Evolutionary conservation across 2,329 filamentous ascomycete genomes (phyloP).

Genomic region (Metarhizium guizhouense): DNA sequence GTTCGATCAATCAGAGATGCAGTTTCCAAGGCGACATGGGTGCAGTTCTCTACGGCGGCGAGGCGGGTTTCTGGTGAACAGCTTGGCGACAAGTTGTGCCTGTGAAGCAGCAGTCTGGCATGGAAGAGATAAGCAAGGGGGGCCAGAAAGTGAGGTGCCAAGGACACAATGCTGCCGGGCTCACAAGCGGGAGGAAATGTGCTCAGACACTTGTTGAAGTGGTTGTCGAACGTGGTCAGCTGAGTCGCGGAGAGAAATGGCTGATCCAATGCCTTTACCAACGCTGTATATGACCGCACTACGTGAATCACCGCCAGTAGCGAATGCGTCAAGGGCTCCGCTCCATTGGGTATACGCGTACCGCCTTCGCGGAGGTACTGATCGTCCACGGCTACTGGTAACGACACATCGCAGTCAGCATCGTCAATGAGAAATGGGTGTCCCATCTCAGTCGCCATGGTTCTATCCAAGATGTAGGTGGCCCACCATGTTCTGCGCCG

Average conservation of each 20-base stretch:
- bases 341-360: conserved; percentile 41
- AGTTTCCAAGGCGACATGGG: conserved; percentile 67
- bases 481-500: conserved; percentile 88
- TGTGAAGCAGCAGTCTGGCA: conserved; percentile 74
- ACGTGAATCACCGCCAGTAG: conserved; percentile 75
- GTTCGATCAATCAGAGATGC: conserved; percentile 63
- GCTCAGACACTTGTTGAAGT: conserved; percentile 67
- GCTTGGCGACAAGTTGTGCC: conserved; percentile 74
- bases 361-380: conserved; percentile 58
- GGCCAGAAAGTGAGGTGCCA: conserved; percentile 67
- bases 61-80: conserved; percentile 57
- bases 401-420: conserved; percentile 73
- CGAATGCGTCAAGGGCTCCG: conserved; percentile 54
- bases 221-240: conserved; percentile 69
- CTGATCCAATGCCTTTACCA: conserved; percentile 63
- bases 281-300: conserved; percentile 64
- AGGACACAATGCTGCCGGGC: conserved; percentile 51
- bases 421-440: conserved; percentile 79
- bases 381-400: conserved; percentile 76
- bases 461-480: conserved; percentile 80
- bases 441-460: conserved; percentile 70
- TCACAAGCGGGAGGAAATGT: conserved; percentile 71
- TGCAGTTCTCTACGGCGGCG: conserved; percentile 70
- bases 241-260: conserved; percentile 56
- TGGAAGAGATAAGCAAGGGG: conserved; percentile 74